Conservation (phyloP, 2,329 filamentous ascomycete species). For the Monosporascus sp. region DNA sequence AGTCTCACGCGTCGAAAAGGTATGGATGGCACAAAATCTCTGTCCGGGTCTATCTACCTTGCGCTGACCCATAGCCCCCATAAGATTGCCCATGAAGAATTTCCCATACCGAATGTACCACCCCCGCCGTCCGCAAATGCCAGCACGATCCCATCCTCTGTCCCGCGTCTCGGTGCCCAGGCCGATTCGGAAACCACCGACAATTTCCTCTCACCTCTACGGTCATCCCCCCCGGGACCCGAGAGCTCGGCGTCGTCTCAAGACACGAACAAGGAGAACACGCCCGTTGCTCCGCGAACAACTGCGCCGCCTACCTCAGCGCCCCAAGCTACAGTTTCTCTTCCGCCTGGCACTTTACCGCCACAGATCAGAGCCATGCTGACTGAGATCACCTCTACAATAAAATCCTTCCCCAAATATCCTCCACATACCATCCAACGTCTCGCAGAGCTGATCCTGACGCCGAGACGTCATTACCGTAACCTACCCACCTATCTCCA, state of each 20-base stretch:
- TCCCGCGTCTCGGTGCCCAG: conserved; percentile 34
- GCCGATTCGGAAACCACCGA: conserved; percentile 29
- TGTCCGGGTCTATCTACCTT: conserved; percentile 13
- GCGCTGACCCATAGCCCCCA: conserved; percentile 1
- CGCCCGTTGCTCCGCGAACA: conserved; percentile 14
- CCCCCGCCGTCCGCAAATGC: conserved; percentile 25
- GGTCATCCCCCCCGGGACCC: conserved; percentile 38
- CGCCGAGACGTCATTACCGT: conserved; percentile 73
- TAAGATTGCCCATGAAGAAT: conserved; percentile 71
- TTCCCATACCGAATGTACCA: conserved; percentile 62
- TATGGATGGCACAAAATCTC: conserved; percentile 18
- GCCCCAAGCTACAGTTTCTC: conserved; percentile 30
- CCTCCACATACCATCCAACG: conserved; percentile 93
- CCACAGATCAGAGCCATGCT: conserved; percentile 59
- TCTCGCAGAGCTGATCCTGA: conserved; percentile 77
- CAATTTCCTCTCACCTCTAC: conserved; percentile 39
- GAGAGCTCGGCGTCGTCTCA: conserved; percentile 39
- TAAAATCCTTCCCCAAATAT: conserved; percentile 63
- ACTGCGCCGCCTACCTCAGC: conserved; percentile 29
- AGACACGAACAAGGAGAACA: conserved; percentile 66
- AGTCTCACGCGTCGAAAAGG: conserved; percentile 44
- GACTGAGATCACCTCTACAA: conserved; percentile 52
- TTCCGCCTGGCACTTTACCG: conserved; percentile 48
- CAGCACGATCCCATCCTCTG: conserved; percentile 19
- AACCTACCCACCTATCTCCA: conserved; percentile 81